Conservation (phyloP, 345 rosid genomes). For the Corchorus olitorius region DNA sequence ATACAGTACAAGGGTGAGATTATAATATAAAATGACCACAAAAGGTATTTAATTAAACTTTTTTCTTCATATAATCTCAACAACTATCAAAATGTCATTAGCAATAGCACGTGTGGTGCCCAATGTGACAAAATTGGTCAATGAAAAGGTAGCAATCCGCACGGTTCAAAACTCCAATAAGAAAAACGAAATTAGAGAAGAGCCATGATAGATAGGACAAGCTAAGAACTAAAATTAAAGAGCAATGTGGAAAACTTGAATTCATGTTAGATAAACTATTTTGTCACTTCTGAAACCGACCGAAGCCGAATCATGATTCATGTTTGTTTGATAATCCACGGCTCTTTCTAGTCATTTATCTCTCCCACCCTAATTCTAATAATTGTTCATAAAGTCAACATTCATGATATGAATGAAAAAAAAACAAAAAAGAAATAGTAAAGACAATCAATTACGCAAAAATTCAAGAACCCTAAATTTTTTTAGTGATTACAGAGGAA, state of each 20-base stretch:
- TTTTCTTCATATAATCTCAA: not conserved
- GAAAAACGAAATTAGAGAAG: not conserved
- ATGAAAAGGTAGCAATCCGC: not conserved
- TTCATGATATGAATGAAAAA: not conserved
- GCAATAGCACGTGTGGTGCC: not conserved
- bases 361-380: not conserved
- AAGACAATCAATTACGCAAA: not conserved
- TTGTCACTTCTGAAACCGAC: not conserved
- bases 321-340: not conserved
- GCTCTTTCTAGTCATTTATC: not conserved
- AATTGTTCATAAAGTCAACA: not conserved
- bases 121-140: slow-evolving; percentile 7
- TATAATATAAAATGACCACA: too few species aligned
- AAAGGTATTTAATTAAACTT: too few species aligned
- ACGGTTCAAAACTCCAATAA: not conserved
- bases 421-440: not conserved
- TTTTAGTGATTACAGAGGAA: not conserved
- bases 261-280: not conserved
- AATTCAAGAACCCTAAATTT: not conserved
- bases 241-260: not conserved
- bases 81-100: not conserved
- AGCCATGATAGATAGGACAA: too few species aligned
- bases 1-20: too few species aligned
- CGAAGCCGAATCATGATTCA: not conserved
- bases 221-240: too few species aligned